phyloP scores from a whole-genome alignment of 1,284 basidiomycete species.

The Phylloporus sp. region DNA sequence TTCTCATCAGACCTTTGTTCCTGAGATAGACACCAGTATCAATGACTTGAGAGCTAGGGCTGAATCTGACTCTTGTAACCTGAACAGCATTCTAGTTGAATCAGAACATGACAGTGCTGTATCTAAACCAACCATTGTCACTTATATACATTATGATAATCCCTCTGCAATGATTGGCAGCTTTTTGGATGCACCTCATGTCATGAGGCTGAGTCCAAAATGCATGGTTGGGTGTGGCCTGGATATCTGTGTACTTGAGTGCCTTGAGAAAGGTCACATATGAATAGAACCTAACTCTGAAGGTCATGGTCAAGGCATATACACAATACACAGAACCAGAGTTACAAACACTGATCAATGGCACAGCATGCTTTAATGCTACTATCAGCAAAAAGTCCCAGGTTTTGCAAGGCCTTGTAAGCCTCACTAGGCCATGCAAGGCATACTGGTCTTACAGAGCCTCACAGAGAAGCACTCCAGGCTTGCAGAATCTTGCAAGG shows the following conservation, averaged over 20 bases:
- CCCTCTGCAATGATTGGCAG: conserved; percentile 72
- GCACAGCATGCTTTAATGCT: conserved; percentile 51
- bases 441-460: no score
- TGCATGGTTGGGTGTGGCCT: conserved; percentile 85
- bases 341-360: conserved; percentile 11
- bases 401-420: no score
- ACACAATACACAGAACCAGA: neutral
- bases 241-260: conserved; percentile 80
- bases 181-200: conserved; percentile 61
- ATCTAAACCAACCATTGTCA: conserved; percentile 71
- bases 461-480: no score
- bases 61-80: conserved; percentile 32
- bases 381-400: conserved; percentile 23
- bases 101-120: conserved; percentile 45
- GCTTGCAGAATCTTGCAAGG: no score
- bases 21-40: conserved; percentile 55
- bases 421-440: no score
- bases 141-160: conserved; percentile 84
- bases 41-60: conserved; percentile 56
- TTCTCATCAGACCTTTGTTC: conserved; percentile 13
- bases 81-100: conserved; percentile 15
- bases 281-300: conserved; percentile 65
- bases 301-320: conserved; percentile 47
- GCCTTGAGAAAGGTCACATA: conserved; percentile 78
- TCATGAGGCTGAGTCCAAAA: conserved; percentile 56